Percentiles rank a stretch among this genome's conserved stretches.
Conservation (phyloP, 192 early-diverging fungal genomes). For the Gryganskiella cystojenkinii region DNA sequence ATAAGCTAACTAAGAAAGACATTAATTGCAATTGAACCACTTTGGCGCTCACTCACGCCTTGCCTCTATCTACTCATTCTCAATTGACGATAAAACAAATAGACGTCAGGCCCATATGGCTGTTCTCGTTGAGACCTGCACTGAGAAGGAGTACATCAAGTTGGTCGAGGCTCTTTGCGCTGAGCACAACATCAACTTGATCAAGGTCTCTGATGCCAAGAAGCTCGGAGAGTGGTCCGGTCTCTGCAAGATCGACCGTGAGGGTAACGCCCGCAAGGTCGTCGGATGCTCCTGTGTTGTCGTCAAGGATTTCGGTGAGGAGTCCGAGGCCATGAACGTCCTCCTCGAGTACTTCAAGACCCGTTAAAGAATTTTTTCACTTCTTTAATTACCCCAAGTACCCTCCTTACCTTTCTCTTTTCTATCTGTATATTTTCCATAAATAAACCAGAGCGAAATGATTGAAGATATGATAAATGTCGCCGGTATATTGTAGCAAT, state of each 20-base stretch:
- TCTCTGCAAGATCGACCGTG: constrained; percentile 99
- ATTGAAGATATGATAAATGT: no score
- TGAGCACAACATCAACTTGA: constrained; percentile 98
- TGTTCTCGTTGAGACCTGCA: constrained; percentile 95
- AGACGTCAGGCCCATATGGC: constrained; percentile 96
- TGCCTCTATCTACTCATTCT: no score
- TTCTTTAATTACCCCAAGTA: no score
- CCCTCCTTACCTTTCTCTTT: no score
- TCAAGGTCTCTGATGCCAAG: constrained; percentile 98
- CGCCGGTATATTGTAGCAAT: no score
- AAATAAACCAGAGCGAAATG: no score
- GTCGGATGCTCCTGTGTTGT: constrained; percentile 96
- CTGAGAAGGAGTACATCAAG: constrained; percentile 96
- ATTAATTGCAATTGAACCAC: not conserved
- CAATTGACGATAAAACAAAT: not conserved
- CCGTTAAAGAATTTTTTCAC: no score
- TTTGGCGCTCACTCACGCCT: no score
- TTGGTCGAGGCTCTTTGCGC: constrained; percentile 98
- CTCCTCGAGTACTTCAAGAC: constrained; percentile 81
- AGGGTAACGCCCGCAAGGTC: constrained; percentile 98
- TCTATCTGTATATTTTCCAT: no score
- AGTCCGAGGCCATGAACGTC: constrained; percentile 97
- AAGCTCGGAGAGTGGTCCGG: constrained; percentile 99
- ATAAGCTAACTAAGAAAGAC: no score
- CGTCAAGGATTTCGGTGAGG: constrained; percentile 97